phyloP scores from a whole-genome alignment of 2,329 filamentous ascomycete genomes.

The Aspergillus fischeri region DNA sequence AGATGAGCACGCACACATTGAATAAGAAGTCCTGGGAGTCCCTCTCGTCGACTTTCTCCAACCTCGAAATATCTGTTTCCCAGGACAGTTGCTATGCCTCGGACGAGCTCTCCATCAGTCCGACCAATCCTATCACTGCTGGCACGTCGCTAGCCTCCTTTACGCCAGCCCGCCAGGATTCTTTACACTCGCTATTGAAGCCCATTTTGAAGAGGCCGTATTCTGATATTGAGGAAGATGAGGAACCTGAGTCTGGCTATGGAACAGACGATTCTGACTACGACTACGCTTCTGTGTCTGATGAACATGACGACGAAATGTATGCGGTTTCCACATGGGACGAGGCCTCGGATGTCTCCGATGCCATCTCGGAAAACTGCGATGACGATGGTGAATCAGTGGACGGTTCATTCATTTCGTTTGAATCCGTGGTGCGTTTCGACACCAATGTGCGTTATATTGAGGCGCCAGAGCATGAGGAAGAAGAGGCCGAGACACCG shows the following conservation, averaged over 20 bases:
- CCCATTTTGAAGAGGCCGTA: slow-evolving; percentile 33
- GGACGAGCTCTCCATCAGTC: slow-evolving; percentile 33
- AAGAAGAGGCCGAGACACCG: slow-evolving; percentile 17
- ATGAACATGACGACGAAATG: slow-evolving; percentile 8
- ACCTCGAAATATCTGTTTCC: slow-evolving; percentile 35
- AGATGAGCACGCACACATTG: slow-evolving; percentile 25
- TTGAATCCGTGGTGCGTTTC: slow-evolving; percentile 34
- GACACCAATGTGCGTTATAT: slow-evolving; percentile 32
- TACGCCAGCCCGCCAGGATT: slow-evolving; percentile 15
- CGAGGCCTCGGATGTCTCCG: slow-evolving; percentile 5
- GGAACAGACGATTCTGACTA: slow-evolving; percentile 31
- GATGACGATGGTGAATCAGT: slow-evolving; percentile 28
- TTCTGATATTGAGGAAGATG: slow-evolving; percentile 22
- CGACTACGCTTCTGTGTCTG: slow-evolving; percentile 24
- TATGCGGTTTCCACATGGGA: not conserved
- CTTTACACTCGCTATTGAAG: slow-evolving; percentile 26
- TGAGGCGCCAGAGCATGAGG: slow-evolving; percentile 23
- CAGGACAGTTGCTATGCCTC: slow-evolving; percentile 40
- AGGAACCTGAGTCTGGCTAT: slow-evolving; percentile 36
- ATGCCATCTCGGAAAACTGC: slow-evolving; percentile 24
- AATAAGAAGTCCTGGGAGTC: slow-evolving; percentile 35
- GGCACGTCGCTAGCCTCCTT: slow-evolving; percentile 18
- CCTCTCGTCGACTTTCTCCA: slow-evolving; percentile 33
- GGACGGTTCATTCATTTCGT: slow-evolving; percentile 36
- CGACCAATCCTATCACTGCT: slow-evolving; percentile 22